These are phyloP conservation scores for Hippophae gyantsensis DNA, from an alignment of 306 rosid species.

Conservation along the genomic window DNA sequence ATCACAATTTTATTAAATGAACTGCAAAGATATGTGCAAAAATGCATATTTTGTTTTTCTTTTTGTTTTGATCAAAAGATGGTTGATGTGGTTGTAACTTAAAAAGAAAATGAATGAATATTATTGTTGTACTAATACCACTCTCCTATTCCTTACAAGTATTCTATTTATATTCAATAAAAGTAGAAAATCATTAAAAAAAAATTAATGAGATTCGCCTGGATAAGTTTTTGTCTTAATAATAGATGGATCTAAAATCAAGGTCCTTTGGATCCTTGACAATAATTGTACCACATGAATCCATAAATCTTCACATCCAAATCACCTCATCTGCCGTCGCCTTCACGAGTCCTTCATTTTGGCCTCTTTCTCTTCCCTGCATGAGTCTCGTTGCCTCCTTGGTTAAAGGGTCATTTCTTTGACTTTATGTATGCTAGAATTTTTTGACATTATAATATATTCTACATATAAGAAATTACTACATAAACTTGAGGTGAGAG, in stretches of 20 bases:
- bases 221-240: neutral
- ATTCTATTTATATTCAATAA: too few species aligned
- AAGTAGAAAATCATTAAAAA: too few species aligned
- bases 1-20: too few species aligned
- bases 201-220: neutral
- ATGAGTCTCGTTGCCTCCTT: conserved; percentile 30
- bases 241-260: conserved; percentile 15
- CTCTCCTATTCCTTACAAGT: too few species aligned
- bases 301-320: conserved; percentile 24
- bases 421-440: conserved; percentile 29
- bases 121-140: too few species aligned
- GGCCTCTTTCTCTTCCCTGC: conserved; percentile 22
- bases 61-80: too few species aligned
- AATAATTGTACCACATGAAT: conserved; percentile 34
- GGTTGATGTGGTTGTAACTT: too few species aligned
- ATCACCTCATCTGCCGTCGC: conserved; percentile 54
- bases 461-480: neutral
- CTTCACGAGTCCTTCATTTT: conserved; percentile 85
- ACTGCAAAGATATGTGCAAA: too few species aligned
- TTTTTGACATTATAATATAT: neutral
- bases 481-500: conserved; percentile 5
- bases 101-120: too few species aligned
- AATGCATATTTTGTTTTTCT: too few species aligned
- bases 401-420: conserved; percentile 42
- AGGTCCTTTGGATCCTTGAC: neutral